phyloP scores from a whole-genome alignment of 2,329 filamentous ascomycete species.

The Leptographium lundbergii region DNA sequence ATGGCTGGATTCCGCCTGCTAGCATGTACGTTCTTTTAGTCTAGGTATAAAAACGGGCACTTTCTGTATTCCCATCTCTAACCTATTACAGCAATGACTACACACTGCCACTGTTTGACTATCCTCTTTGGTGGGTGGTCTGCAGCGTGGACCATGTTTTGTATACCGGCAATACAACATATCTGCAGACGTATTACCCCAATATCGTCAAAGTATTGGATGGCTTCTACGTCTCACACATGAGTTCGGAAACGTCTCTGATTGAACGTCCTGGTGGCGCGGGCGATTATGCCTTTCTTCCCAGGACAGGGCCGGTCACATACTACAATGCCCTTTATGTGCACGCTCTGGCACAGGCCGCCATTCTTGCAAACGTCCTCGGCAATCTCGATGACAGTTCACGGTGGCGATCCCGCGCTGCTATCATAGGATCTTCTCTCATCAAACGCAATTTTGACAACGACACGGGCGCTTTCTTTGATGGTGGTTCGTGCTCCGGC shows the following conservation, averaged over 20 bases:
- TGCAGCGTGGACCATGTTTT: slow-evolving; percentile 34
- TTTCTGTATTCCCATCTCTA: background rate
- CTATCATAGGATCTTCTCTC: slow-evolving; percentile 22
- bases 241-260: slow-evolving; percentile 24
- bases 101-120: slow-evolving; percentile 35
- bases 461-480: slow-evolving; percentile 29
- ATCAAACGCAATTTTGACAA: slow-evolving; percentile 28
- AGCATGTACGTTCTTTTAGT: slow-evolving; percentile 28
- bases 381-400: slow-evolving; percentile 20
- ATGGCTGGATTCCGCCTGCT: slow-evolving; percentile 42
- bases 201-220: slow-evolving; percentile 29
- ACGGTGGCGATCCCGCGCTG: slow-evolving; percentile 27
- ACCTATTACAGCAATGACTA: slow-evolving; percentile 25
- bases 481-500: slow-evolving; percentile 22
- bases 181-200: slow-evolving; percentile 27
- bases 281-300: slow-evolving; percentile 39
- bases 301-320: slow-evolving; percentile 31
- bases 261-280: slow-evolving; percentile 29
- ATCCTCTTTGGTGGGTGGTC: slow-evolving; percentile 40
- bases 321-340: slow-evolving; percentile 42
- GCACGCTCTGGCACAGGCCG: slow-evolving; percentile 29
- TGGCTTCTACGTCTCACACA: slow-evolving; percentile 30
- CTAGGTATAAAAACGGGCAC: background rate
- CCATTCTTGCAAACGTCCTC: slow-evolving; percentile 25
- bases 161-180: slow-evolving; percentile 33